Evolutionary conservation across 2,329 filamentous ascomycete species (phyloP).

Genomic region (Teratosphaeria nubilosa): DNA sequence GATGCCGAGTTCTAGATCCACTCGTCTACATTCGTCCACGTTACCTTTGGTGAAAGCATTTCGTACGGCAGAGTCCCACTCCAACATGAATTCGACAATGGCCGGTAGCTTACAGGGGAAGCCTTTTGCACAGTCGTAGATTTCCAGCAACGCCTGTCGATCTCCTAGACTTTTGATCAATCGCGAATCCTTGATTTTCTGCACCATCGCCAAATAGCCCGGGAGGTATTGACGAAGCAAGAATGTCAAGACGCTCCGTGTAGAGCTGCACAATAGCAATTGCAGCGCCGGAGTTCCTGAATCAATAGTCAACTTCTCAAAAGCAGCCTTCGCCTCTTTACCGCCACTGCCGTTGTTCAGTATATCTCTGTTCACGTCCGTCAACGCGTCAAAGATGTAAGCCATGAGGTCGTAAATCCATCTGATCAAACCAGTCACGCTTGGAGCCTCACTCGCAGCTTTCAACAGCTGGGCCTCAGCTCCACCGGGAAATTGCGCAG

Average conservation of each 20-base stretch:
- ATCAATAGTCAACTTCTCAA: constrained; percentile 11
- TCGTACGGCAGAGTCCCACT: constrained; percentile 57
- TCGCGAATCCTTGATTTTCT: neutral
- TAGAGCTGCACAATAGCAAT: constrained; percentile 63
- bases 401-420: constrained; percentile 63
- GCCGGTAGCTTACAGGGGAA: constrained; percentile 36
- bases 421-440: constrained; percentile 62
- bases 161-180: constrained; percentile 43
- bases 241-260: constrained; percentile 55
- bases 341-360: neutral
- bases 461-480: neutral
- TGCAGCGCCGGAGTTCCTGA: constrained; percentile 21
- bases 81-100: constrained; percentile 40
- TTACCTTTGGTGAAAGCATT: constrained; percentile 43
- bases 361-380: constrained; percentile 27
- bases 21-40: constrained; percentile 36
- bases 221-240: constrained; percentile 25
- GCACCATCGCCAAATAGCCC: neutral
- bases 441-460: constrained; percentile 30
- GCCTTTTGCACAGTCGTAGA: constrained; percentile 41
- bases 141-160: constrained; percentile 38
- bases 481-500: neutral
- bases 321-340: constrained; percentile 8
- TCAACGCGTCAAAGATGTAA: constrained; percentile 46
- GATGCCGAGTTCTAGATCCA: constrained; percentile 42